Base-by-base conservation (phyloP, 2,329 filamentous ascomycete species). In the Colletotrichum sp. region DNA sequence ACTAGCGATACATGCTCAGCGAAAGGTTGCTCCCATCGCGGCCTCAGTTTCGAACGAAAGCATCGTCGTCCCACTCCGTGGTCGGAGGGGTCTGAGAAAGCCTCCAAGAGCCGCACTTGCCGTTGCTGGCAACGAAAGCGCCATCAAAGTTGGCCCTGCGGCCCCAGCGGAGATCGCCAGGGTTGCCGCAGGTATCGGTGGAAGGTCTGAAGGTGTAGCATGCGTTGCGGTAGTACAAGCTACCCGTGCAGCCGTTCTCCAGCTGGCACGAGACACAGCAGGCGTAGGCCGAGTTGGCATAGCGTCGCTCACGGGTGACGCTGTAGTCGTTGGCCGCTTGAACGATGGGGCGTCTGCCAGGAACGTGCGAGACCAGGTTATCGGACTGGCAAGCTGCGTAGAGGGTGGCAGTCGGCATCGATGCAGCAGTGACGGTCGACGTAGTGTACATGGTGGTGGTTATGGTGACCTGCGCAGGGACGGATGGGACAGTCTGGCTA, bases 231-330 rank as follows among this genome's bases (percentile, higher is more conserved):
- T 36, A 43, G 47, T 66, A 71, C 68, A 74, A 29, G 27, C 72
- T 74, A 12, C 72, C 72, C n/a, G n/a, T 29, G 57, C 72, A 74
- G 6, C 34, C 33, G 9, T 27, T 6, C 61, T 58, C 51, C 43
- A 33, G n/a, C 34, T 74, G 72, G 55, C 72, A 74, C 18, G 62
- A 69, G 12, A 74, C 27, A 11, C 72, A 74, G 62, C 72, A 74
- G 18, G 21, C 31, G 29, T 74, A 65, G 8, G 62, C 33, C 7
- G 54, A 55, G 8, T 47, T 38, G n/a, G 15, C 24, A 11, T 8
- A 21, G 27, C 62, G 68, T 47, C 24, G 11, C 57, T 72, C 68
- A 12, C 34, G 57, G 6, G 29, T 51, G 27, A 66, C n/a, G 62
- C 9, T 8, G 29, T 15, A 72, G 21, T 18, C 16, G 63, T 16